A percentile compares a stretch with the other conserved stretches of the same genome.
Conservation (phyloP, 352 stramenopile species). For the Phytophthora kernoviae region DNA sequence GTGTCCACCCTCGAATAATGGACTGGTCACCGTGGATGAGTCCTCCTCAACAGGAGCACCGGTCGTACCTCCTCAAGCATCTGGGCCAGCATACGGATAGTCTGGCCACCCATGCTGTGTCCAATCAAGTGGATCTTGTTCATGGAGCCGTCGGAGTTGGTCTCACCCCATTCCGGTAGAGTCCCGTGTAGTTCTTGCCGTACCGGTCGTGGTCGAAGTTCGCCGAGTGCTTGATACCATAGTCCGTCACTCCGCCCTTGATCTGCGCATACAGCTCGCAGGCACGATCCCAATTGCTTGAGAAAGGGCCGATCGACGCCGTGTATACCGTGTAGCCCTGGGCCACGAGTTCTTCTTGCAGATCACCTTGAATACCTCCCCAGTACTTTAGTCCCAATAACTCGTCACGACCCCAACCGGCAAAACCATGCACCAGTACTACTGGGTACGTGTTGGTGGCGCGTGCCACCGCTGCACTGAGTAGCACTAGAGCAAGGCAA, state of each 20-base stretch:
- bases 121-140: conserved; percentile 76
- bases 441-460: conserved; percentile 52
- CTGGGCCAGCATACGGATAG: conserved; percentile 70
- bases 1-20: conserved; percentile 52
- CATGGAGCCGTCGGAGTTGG: conserved; percentile 42
- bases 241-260: conserved; percentile 55
- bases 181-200: conserved; percentile 47
- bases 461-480: conserved; percentile 9
- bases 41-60: conserved; percentile 41
- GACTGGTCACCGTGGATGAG: conserved; percentile 17
- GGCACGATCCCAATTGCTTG: conserved; percentile 69
- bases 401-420: conserved; percentile 48
- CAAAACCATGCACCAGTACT: conserved; percentile 59
- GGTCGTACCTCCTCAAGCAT: conserved; percentile 53
- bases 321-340: conserved; percentile 56
- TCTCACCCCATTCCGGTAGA: conserved; percentile 64
- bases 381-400: conserved; percentile 56
- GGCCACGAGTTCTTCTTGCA: conserved; percentile 42
- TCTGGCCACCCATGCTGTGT: conserved; percentile 80
- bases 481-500: conserved; percentile 16
- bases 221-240: conserved; percentile 44
- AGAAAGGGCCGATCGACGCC: conserved; percentile 56
- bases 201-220: conserved; percentile 40
- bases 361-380: conserved; percentile 51
- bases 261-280: conserved; percentile 68